These are phyloP conservation scores for Beauveria scarabaeidicola DNA, from an alignment of 2,329 filamentous ascomycete genomes.

Conservation along the genomic window DNA sequence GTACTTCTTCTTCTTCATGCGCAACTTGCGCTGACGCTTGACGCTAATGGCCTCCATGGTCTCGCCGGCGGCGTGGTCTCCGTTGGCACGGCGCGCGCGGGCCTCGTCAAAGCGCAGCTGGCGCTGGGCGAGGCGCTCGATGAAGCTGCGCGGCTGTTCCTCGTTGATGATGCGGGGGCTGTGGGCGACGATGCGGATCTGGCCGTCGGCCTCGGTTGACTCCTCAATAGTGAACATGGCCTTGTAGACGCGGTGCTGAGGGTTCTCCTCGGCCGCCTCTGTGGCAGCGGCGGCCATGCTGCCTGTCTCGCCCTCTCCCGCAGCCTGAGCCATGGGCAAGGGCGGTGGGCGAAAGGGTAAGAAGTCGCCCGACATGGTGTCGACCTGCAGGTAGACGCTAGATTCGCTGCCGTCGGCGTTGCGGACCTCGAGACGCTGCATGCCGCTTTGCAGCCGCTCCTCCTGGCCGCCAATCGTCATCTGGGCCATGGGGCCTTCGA, in stretches of 20 bases:
- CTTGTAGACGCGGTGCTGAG: conserved; percentile 51
- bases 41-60: conserved; percentile 79
- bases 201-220: conserved; percentile 49
- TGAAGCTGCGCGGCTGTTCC: conserved; percentile 45
- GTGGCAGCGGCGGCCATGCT: conserved; percentile 30
- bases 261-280: conserved; percentile 26
- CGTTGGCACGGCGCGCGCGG: conserved; percentile 33
- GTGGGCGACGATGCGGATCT: conserved; percentile 53
- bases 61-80: background rate
- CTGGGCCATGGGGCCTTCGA: conserved; percentile 50
- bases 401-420: conserved; percentile 49
- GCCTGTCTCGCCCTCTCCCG: conserved; percentile 22
- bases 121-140: conserved; percentile 61
- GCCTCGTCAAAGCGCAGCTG: conserved; percentile 52
- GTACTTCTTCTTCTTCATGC: conserved; percentile 99
- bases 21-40: conserved; percentile 83
- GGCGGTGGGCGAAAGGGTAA: conserved; percentile 82
- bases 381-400: conserved; percentile 56
- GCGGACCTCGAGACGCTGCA: conserved; percentile 43
- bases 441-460: conserved; percentile 35
- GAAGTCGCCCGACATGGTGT: conserved; percentile 61
- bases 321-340: conserved; percentile 53
- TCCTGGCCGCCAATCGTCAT: conserved; percentile 37
- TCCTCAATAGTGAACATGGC: conserved; percentile 61
- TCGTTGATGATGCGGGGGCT: conserved; percentile 49